Conservation (phyloP, 2,329 filamentous ascomycete species). For the Fusarium sp. region DNA sequence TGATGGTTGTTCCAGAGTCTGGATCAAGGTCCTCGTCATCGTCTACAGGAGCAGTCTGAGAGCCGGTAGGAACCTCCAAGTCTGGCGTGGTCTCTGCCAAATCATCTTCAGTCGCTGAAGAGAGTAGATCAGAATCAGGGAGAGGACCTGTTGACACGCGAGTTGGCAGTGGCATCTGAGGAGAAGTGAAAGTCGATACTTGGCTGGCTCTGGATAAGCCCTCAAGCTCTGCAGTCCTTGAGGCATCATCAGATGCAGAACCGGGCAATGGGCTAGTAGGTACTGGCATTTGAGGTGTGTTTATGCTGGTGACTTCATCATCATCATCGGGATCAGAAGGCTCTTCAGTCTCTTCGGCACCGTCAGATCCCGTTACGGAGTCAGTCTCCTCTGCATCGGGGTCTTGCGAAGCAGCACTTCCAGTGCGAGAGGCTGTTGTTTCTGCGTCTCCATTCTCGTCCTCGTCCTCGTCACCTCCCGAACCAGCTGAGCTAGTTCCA, state of each 20-base stretch:
- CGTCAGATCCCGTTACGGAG: background rate
- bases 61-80: background rate
- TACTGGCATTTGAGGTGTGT: background rate
- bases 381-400: background rate
- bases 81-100: background rate
- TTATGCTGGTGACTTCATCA: background rate
- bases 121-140: background rate
- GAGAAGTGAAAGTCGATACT: background rate
- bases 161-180: slow-evolving; percentile 4
- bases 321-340: background rate
- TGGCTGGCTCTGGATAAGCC: background rate
- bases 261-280: background rate
- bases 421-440: background rate
- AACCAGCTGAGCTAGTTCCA: background rate
- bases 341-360: background rate
- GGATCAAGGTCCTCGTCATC: background rate
- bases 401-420: background rate
- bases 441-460: background rate
- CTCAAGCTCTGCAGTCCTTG: background rate
- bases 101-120: background rate
- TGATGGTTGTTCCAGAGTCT: accelerated
- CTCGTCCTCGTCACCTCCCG: background rate
- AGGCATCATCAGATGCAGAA: background rate
- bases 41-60: background rate
- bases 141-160: background rate